Conservation (phyloP, 2,329 filamentous ascomycete species). For the Hortaea sp. region DNA sequence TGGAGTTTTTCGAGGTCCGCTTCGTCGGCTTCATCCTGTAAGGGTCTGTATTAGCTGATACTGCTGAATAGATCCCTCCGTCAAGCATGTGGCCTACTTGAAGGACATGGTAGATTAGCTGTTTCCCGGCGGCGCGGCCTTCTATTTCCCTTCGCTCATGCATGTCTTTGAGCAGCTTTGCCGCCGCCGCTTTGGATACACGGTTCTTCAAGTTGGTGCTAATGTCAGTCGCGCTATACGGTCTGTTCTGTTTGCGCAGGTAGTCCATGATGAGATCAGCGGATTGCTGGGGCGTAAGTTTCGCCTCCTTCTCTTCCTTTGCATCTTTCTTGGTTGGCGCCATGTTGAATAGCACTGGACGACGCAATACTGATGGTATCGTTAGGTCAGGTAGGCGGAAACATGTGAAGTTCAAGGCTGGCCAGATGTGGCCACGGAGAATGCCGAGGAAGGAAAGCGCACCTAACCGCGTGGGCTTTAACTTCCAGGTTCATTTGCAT, state of each 20-base stretch:
- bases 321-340: slow-evolving; percentile 22
- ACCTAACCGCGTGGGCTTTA: neutral
- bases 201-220: slow-evolving; percentile 26
- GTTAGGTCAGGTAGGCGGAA: no score
- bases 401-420: no score
- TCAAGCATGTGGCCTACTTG: slow-evolving; percentile 25
- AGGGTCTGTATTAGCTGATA: no score
- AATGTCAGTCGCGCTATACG: slow-evolving; percentile 27
- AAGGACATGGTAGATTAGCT: slow-evolving; percentile 49
- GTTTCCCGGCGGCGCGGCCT: slow-evolving; percentile 49
- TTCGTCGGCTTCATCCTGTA: slow-evolving; percentile 41
- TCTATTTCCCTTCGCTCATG: slow-evolving; percentile 51
- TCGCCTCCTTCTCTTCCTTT: slow-evolving; percentile 15
- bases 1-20: slow-evolving; percentile 39
- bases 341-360: slow-evolving; percentile 9
- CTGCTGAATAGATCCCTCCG: neutral
- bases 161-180: slow-evolving; percentile 53
- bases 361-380: no score
- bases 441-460: neutral
- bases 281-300: slow-evolving; percentile 21
- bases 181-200: slow-evolving; percentile 39
- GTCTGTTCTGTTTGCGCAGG: slow-evolving; percentile 22
- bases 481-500: neutral
- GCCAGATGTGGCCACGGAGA: neutral
- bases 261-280: slow-evolving; percentile 22